phyloP scores from a whole-genome alignment of 208 protist species.

The Acanthamoeba sp. region DNA sequence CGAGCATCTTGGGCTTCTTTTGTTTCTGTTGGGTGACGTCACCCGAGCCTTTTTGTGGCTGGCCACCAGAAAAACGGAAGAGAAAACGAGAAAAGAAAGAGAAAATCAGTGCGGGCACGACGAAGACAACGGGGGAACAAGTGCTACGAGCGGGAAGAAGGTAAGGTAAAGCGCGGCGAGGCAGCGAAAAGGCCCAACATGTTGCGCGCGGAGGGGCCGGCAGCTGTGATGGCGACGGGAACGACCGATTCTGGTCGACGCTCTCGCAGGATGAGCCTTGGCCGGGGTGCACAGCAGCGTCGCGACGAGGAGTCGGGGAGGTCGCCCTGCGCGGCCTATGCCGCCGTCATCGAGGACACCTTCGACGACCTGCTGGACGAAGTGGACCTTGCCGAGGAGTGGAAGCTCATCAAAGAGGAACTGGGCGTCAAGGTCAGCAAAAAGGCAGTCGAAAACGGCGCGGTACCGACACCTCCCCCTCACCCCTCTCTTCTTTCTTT shows the following conservation, averaged over 20 bases:
- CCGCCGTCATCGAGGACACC: background rate
- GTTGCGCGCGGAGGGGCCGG: background rate
- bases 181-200: too few species aligned
- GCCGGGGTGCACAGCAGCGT: too few species aligned
- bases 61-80: background rate
- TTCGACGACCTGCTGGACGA: slow-evolving; percentile 1
- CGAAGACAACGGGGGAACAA: background rate
- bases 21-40: background rate
- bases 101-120: background rate
- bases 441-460: background rate
- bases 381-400: background rate
- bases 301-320: background rate
- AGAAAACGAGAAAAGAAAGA: background rate
- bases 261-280: too few species aligned
- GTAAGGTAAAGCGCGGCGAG: too few species aligned
- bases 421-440: background rate
- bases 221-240: too few species aligned
- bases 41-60: too few species aligned
- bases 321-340: background rate
- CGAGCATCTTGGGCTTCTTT: background rate
- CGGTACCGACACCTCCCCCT: background rate
- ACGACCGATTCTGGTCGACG: too few species aligned
- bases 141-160: background rate
- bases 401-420: background rate
- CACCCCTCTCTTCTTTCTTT: background rate